These are phyloP conservation scores for Postia placenta DNA, from an alignment of 768 basidiomycete genomes.

Conservation along the genomic window DNA sequence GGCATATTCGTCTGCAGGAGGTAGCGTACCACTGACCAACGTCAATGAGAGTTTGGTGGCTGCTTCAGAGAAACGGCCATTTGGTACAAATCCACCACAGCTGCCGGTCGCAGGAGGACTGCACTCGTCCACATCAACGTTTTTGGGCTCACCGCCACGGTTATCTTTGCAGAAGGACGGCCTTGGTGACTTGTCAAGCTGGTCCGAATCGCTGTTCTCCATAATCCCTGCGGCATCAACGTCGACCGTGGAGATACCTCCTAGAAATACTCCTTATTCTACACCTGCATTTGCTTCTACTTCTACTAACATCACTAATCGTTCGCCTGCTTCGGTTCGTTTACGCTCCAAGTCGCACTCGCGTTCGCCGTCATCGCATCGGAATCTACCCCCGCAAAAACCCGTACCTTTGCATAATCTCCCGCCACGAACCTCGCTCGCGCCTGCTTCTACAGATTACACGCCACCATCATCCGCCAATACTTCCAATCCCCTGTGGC, in stretches of 20 bases:
- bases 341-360: slow-evolving; percentile 2
- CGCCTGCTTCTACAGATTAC: slow-evolving; percentile 4
- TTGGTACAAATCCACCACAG: not conserved
- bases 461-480: slow-evolving; percentile 12
- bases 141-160: slow-evolving; percentile 37
- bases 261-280: not conserved
- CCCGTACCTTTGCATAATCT: slow-evolving; percentile 13
- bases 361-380: slow-evolving; percentile 3
- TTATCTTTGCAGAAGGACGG: slow-evolving; percentile 46
- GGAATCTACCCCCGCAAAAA: slow-evolving; percentile 16
- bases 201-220: slow-evolving; percentile 51
- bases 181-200: slow-evolving; percentile 38
- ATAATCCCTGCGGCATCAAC: slow-evolving; percentile 32
- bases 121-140: not conserved
- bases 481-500: slow-evolving; percentile 11
- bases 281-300: not conserved
- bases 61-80: slow-evolving; percentile 1
- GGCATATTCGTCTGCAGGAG: slow-evolving; percentile 31
- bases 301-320: not conserved
- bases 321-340: not conserved
- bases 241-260: not conserved
- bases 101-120: not conserved
- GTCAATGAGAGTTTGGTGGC: slow-evolving; percentile 14
- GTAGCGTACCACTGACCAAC: slow-evolving; percentile 9
- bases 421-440: not conserved